Evolutionary conservation across 1,284 basidiomycete species (phyloP).

Genomic region (Leucoagaricus sp.): DNA sequence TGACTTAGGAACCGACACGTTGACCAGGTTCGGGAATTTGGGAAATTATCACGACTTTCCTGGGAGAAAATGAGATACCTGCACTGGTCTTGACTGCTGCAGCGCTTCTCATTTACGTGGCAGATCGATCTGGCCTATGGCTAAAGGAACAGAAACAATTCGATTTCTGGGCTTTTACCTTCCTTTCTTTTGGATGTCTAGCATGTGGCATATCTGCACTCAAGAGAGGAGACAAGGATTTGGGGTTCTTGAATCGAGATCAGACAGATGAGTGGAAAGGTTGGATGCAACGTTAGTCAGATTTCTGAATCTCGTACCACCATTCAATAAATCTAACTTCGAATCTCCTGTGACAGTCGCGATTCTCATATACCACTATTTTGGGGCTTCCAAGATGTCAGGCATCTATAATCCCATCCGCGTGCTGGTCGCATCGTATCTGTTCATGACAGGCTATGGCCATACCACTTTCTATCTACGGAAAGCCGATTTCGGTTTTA

Average conservation of each 20-base stretch:
- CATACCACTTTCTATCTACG: slow-evolving; percentile 80
- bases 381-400: slow-evolving; percentile 83
- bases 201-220: slow-evolving; percentile 64
- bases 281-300: slow-evolving; percentile 88
- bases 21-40: slow-evolving; percentile 8
- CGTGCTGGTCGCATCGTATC: slow-evolving; percentile 84
- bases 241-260: slow-evolving; percentile 86
- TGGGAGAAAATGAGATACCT: slow-evolving; percentile 32
- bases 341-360: slow-evolving; percentile 50
- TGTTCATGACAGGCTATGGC: slow-evolving; percentile 81
- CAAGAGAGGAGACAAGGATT: slow-evolving; percentile 74
- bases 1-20: not conserved
- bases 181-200: slow-evolving; percentile 57
- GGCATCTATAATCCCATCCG: slow-evolving; percentile 91
- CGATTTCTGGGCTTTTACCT: slow-evolving; percentile 65
- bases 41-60: slow-evolving; percentile 12
- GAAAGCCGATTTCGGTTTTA: slow-evolving; percentile 83
- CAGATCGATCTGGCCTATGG: slow-evolving; percentile 84
- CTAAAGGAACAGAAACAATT: slow-evolving; percentile 88
- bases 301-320: slow-evolving; percentile 4
- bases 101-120: slow-evolving; percentile 68
- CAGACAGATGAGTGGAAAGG: slow-evolving; percentile 96
- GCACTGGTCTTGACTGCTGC: slow-evolving; percentile 65
- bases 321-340: slow-evolving; percentile 2
- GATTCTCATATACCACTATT: slow-evolving; percentile 88